Evolutionary conservation across 768 basidiomycete species (phyloP), one percentile per base, ranked within the genome.

Genomic region (Termitomyces sp.): DNA sequence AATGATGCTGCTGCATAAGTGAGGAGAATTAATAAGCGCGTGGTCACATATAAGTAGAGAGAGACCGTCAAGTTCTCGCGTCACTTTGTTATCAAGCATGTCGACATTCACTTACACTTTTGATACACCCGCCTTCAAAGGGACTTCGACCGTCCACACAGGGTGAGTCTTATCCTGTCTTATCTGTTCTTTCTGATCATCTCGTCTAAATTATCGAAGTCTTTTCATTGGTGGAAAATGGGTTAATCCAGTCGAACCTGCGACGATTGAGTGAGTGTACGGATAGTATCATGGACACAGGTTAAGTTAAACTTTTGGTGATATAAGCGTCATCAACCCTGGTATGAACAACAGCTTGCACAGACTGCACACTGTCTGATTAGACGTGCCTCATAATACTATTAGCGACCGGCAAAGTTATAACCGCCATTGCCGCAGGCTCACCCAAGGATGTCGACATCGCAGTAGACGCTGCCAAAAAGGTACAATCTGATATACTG

Each of bases 161-260:
- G 89, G 90, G 62, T 61, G 29, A 31, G 60, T 44, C n/a, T 12
- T 20, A 11, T 5, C 18, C n/a, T 25, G 60, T 44, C n/a, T 12
- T 20, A 11, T 5, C 18, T 20, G n/a, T 54, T 42, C 27, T 13
- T 45, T 5, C 18, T 7, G 29, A 41, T 25, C 7, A 41, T 25
- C 7, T 41, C 23, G 22, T 41, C 16, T 52, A 25, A 52, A 5
- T 27, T n/a, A n/a, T 49, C 5, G 25, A 20, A 64, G 64, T 25
- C 64, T 88, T 59, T 89, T 82, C 74, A 85, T 90, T 64, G 72
- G 80, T 64, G 81, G 81, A 58, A 61, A 86, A 68, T 89, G 77
- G 64, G 66, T 76, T 20, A 79, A 80, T 23, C 80, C 80, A 18
- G 69, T 73, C 16, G 71, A 77, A 5, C 63, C 69, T 2, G 76